phyloP scores from a whole-genome alignment of 2,329 filamentous ascomycete species.

The Chaetomium sp. region DNA sequence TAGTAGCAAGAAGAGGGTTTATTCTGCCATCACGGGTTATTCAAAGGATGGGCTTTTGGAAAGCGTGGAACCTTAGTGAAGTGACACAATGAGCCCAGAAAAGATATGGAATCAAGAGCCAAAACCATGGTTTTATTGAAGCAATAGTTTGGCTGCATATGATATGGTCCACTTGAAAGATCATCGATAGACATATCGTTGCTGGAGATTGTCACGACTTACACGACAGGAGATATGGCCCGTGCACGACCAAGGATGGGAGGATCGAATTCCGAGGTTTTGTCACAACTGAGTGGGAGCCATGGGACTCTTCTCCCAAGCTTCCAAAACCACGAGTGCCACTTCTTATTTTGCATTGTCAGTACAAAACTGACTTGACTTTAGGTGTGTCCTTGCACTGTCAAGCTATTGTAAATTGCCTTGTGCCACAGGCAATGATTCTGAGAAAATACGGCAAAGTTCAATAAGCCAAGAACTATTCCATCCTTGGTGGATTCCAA shows the following conservation, averaged over 20 bases:
- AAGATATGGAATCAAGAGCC: background rate
- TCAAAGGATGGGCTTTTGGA: background rate
- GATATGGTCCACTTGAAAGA: background rate
- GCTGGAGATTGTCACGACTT: background rate
- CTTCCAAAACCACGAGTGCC: background rate
- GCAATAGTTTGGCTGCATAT: background rate
- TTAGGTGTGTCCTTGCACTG: background rate
- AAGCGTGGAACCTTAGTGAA: background rate
- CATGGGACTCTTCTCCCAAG: background rate
- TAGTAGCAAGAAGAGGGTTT: background rate
- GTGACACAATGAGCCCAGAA: background rate
- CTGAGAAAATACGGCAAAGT: no score
- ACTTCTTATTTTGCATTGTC: background rate
- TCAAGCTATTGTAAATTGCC: background rate
- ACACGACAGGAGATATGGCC: conserved; percentile 1
- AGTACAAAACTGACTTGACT: background rate
- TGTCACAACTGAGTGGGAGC: background rate
- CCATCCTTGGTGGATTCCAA: no score
- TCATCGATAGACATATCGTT: background rate
- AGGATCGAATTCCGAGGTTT: background rate
- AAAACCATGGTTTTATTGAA: background rate
- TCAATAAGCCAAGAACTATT: background rate
- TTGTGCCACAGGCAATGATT: no score
- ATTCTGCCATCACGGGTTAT: background rate
- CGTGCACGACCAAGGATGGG: background rate